Percentiles rank a stretch among this genome's conserved stretches.
Conservation (phyloP, 202 grass and related monocot genomes). For the Musa balbisiana region DNA sequence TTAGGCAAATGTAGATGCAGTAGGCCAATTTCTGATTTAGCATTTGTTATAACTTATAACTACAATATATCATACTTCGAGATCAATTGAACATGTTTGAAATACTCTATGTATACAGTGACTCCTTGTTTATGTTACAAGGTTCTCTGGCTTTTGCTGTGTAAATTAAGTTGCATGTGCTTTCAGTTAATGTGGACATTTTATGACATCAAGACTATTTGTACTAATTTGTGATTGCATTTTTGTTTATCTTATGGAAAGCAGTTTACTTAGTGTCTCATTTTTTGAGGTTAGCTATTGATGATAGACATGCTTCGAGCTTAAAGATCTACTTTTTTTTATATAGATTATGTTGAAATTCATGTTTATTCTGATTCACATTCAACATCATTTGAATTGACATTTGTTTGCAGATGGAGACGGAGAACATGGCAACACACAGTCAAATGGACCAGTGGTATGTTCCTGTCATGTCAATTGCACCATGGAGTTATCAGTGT, state of each 20-base stretch:
- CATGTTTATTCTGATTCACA: not conserved
- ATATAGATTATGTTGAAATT: not conserved
- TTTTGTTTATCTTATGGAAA: not conserved
- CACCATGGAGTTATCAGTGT: not conserved
- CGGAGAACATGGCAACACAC: constrained; percentile 1
- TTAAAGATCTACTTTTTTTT: not conserved
- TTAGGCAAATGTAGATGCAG: too few species aligned
- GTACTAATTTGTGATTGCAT: not conserved
- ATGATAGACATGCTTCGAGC: not conserved
- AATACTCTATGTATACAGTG: not conserved
- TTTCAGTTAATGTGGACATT: not conserved
- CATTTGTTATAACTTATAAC: too few species aligned
- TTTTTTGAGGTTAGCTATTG: not conserved
- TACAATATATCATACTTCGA: too few species aligned
- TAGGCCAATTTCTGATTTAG: too few species aligned
- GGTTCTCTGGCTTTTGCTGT: not conserved
- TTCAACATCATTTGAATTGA: not conserved
- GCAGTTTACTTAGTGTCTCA: not conserved
- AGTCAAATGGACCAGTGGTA: constrained; percentile 17
- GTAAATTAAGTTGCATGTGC: not conserved
- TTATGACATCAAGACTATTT: not conserved
- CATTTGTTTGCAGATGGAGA: constrained; percentile 12
- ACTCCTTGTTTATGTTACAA: not conserved
- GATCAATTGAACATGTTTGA: too few species aligned
- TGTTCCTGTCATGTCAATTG: not conserved